These are phyloP conservation scores for Colletotrichum sp. DNA, from an alignment of 2,329 filamentous ascomycete genomes.

Conservation along the genomic window DNA sequence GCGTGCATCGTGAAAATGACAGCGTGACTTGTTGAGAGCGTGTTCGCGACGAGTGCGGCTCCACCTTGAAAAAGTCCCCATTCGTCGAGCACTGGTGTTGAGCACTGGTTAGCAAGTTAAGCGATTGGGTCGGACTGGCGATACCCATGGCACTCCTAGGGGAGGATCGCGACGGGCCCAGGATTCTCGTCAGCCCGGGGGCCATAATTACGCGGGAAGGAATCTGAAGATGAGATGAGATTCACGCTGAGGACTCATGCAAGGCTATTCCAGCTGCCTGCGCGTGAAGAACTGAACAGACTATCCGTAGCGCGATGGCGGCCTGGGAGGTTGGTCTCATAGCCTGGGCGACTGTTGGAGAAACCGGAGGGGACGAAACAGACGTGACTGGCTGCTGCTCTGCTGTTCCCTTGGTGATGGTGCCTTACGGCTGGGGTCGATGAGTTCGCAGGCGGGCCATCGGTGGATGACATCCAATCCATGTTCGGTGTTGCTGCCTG, in stretches of 20 bases:
- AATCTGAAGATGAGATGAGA: conserved; percentile 12
- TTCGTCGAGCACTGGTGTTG: not conserved
- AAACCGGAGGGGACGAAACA: not conserved
- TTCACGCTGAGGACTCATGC: conserved; percentile 14
- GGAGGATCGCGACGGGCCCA: not conserved
- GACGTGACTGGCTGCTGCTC: not conserved
- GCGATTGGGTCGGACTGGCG: not conserved
- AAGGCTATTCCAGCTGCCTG: conserved; percentile 10
- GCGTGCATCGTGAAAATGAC: not conserved
- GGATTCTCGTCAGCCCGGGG: not conserved
- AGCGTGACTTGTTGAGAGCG: not conserved
- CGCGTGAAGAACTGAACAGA: conserved; percentile 13
- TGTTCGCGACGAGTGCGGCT: not conserved
- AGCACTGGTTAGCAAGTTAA: not conserved
- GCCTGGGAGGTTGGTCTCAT: not conserved
- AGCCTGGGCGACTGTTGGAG: not conserved
- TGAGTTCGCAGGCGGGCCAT: conserved; percentile 2
- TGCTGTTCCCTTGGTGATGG: conserved; percentile 14
- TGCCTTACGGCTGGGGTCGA: not conserved
- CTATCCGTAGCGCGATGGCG: not conserved
- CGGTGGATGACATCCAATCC: conserved; percentile 16
- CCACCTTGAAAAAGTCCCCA: not conserved
- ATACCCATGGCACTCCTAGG: not conserved
- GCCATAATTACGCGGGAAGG: not conserved
- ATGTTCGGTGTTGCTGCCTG: conserved; percentile 19